Evolutionary conservation across 2,329 filamentous ascomycete species (phyloP), one percentile per base, ranked within the genome.

Genomic region (Botrytis porri): DNA sequence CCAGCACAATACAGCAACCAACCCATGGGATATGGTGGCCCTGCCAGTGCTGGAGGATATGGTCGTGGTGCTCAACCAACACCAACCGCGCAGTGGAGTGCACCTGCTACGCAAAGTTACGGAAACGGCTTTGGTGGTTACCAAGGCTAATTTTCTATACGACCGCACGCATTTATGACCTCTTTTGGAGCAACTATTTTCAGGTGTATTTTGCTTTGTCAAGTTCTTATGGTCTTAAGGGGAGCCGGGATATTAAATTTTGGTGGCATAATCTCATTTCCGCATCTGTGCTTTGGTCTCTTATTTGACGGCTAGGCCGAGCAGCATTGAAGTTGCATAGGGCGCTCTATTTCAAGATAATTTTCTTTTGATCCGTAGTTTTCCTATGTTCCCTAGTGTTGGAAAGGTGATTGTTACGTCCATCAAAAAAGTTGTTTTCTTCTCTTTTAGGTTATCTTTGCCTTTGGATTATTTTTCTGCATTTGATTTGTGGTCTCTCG

Each of bases 1-100:
- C 88, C 89, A 43, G 88, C 86, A 54, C 87, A 85, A 62, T 91
- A 90, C 81, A 88, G 86, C 77, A 89, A 87, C 77, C 90, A 90
- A 79, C 90, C 91, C 80, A 92, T 93, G 87, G 88, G 88, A 76
- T 93, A 92, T 83, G 91, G 87, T 80, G 90, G 86, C 76, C 91
- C 88, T 78, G 88, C 91, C 77, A 96, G 92, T 81, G 92, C 93
- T 78, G 93, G 93, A 79, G 93, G 93, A 75, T 97, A 94, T 80
- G 93, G 93, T 75, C 93, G 94, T 81, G 93, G 93, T 76, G 86
- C 86, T 75, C 86, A 86, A 75, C 80, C 77, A 75, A 78, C 77
- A 65, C 78, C 78, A 43, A 79, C 79, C 75, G 76, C 81, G 69
- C 81, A 82, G 65, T 83, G 82, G 82, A 81, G 79, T 74, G 88